Conservation (phyloP, 352 stramenopile species). For the Phytophthora vignae region DNA sequence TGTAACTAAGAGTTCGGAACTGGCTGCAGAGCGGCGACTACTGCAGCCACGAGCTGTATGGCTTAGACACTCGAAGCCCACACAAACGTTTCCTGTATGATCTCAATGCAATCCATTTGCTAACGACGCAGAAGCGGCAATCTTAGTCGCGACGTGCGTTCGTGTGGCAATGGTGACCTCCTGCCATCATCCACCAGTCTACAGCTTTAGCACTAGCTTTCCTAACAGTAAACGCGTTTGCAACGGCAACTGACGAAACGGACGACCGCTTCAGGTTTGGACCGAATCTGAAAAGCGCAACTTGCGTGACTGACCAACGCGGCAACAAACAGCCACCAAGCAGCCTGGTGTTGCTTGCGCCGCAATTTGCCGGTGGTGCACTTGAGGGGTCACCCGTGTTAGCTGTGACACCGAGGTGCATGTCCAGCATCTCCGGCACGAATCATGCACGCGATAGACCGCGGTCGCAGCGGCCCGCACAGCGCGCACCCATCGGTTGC, state of each 20-base stretch:
- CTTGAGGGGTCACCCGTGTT: not conserved
- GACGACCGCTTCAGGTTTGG: constrained; percentile 2
- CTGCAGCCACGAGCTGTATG: not conserved
- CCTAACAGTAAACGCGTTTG: not conserved
- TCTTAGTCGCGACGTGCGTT: constrained; percentile 12
- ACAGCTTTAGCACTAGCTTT: not conserved
- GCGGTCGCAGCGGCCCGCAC: constrained; percentile 4
- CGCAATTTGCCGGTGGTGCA: constrained; percentile 9
- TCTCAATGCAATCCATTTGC: constrained; percentile 1
- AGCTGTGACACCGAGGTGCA: not conserved
- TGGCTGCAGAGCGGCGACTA: constrained; percentile 2
- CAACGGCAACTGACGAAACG: constrained; percentile 4
- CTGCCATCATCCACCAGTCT: constrained; percentile 14
- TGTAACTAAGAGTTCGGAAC: constrained; percentile 11
- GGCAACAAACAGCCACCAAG: not conserved
- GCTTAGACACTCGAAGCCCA: not conserved
- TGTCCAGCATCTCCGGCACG: constrained; percentile 9
- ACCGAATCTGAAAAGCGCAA: not conserved
- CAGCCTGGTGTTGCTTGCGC: not conserved
- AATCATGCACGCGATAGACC: constrained; percentile 13
- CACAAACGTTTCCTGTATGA: constrained; percentile 9
- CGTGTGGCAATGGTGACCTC: constrained; percentile 9
- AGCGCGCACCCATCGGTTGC: constrained; percentile 21
- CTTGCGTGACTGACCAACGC: not conserved
- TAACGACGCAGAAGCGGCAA: not conserved